Base-by-base conservation (phyloP, 495 filamentous ascomycete species). In the Lineolata rhizophorae region DNA sequence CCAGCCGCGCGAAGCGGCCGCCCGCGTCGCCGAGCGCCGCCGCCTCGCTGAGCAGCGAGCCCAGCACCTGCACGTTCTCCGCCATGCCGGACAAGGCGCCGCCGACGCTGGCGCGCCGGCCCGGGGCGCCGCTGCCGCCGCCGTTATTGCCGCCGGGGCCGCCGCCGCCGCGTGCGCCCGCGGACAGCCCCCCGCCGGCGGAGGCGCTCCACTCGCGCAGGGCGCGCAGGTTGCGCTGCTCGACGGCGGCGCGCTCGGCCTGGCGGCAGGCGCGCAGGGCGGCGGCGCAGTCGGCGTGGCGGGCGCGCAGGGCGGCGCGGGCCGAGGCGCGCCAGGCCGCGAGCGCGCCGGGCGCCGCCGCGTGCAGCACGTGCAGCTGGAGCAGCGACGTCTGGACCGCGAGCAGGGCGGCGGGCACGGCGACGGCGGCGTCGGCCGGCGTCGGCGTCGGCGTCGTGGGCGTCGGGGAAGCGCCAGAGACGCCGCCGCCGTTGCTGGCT, bases 371-470 rank as follows among this genome's bases (percentile, higher is more conserved):
- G 44, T 70, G 67, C 3, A 84, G 53, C 44, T 81, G 76, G 15
- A 82, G 53, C 14, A 87, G 58, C 42, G 83, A 74, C 0, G 70
- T 68, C 44, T 82, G 76, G 18, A n/a, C n/a, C n/a, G n/a, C n/a
- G n/a, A n/a, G n/a, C n/a, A n/a, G n/a, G n/a, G n/a, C n/a, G n/a
- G n/a, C n/a, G n/a, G n/a, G n/a, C n/a, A n/a, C n/a, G n/a, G n/a
- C n/a, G n/a, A n/a, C n/a, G n/a, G n/a, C n/a, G 79, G 43, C 14
- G 63, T 57, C 24, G 63, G 18, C 32, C 29, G 4, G 21, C n/a
- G 6, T 38, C 13, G 9, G 43, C 40, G 11, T 31, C 16, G 1
- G 44, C 29, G 6, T 16, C 14, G 28, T 10, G n/a, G n/a, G n/a
- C n/a, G n/a, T n/a, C n/a, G n/a, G n/a, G n/a, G n/a, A n/a, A 43